Base-by-base conservation (phyloP, 2,329 filamentous ascomycete genomes). In the Xylaria sp. region DNA sequence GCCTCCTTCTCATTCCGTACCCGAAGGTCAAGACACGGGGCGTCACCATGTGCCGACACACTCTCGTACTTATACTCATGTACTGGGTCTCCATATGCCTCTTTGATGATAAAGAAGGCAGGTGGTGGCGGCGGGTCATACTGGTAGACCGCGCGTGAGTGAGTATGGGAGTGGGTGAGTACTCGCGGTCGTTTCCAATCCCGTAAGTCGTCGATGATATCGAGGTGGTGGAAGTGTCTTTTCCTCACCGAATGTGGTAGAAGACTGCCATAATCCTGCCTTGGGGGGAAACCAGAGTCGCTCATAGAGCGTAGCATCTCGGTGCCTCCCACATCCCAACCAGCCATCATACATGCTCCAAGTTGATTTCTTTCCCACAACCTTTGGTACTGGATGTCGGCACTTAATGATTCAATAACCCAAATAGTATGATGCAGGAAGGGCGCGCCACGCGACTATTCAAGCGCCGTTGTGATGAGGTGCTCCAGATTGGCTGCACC, bases 161-260 rank as follows among this genome's bases (percentile, higher is more conserved):
- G 13, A 46, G 42, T 5, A 6, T 65, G 54, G 23, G 57, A 51
- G 57, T 64, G 42, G 59, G 58, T 55, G 63, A 52, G 47, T 57
- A 66, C 58, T 55, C 70, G 67, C 54, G 71, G 65, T 35, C 67
- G 68, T 63, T 70, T 69, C 54, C 66, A 62, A 65, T 69, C 72
- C 63, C 72, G 76, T 71, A 75, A 69, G 65, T 73, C 63, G 39
- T 69, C 66, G 55, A 59, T 61, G 18, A 69, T 60, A 46, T 67
- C 70, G 60, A 71, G 67, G 55, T 71, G 67, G 65, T 72, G 74
- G 58, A 74, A 71, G 35, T 74, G 72, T 53, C 76, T 74, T 68
- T 78, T 78, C 60, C 72, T 76, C 59, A 69, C 72, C 30, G 69
- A 68, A 60, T 71, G 59, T 63, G 74, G 72, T 42, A 68, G 69